Base-by-base conservation (phyloP, 2,329 filamentous ascomycete species). In the Ceratocystis destructans region DNA sequence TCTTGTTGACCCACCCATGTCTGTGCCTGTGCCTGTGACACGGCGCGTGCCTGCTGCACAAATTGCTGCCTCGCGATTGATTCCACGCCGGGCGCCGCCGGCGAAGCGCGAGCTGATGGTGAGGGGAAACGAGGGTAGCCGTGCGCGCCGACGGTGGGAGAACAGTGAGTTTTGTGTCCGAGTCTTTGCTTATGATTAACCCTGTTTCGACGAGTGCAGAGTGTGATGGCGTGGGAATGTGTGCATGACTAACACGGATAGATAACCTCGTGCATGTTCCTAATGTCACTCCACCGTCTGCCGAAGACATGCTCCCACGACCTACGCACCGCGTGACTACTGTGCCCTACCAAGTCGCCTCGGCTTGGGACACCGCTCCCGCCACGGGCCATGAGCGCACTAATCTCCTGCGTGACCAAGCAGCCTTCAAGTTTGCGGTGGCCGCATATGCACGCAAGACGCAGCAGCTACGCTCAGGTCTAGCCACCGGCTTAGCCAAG, bases 91-190 rank as follows among this genome's bases (percentile, higher is more conserved):
- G 66, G 81, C 76, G 65, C 78, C 73, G 0, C 80, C 80, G 20
- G 75, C 77, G 41, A 77, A 83, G 64, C 85, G 92, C 20, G 90
- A 96, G 70, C 83, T 86, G 1, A 73, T 96, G 64, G 79, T 94
- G 41, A 95, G 91, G 77, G 93, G 93, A 66, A 96, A 95, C 71
- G 91, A 96, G 75, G 93, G 93, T 44, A 93, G 85, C 71, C 83
- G 93, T 45, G 86, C 93, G 72, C 82, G 93, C 62, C 87, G 93
- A 71, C 83, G 93, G 66, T 97, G 92, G 91, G 94, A 99, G 79
- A 99, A 97, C 75, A 89, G 90, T 95, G 81, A 70, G 76, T 72
- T 41, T 12, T 20, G 25, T 28, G n/a, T n/a, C 22, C 12, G 31
- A 22, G 55, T 20, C 25, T 7, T 59, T 22, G 22, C 10, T 5